Evolutionary conservation across 352 stramenopile species (phyloP), one percentile per base, ranked within the genome.

Genomic region (Globisporangium spiculum): DNA sequence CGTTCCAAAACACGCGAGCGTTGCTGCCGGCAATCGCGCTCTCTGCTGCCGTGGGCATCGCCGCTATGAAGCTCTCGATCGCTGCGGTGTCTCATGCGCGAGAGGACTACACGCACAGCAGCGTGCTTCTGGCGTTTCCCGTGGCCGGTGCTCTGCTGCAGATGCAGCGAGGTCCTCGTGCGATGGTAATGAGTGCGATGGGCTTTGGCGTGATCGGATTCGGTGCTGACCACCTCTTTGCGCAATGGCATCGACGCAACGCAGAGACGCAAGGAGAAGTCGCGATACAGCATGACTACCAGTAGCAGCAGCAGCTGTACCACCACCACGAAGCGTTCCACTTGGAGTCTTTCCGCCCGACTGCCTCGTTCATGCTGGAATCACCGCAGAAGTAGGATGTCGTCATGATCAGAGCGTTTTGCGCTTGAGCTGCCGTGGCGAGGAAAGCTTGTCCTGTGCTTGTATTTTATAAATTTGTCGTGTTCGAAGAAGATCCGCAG

Each of bases 21-120:
- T 75, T 82, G 56, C 60, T 86, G 46, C 81, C 78, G 24, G 52
- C 76, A 20, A 70, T 85, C 14, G 70, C 76, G 41, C 65, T 75
- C 58, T 86, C 81, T 0, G 69, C 75, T 0, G 75, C 76, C 6
- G 70, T 88, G 2, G 81, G 79, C 22, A 83, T 90, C 50, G 70
- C 79, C 38, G 81, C 77, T 48, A 86, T 90, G 75, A 90, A 90
- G 68, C 48, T 85, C 36, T 81, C 71, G 50, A 74, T 88, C 60
- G 66, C 66, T 0, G 76, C 71, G 8, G 81, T 90, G 54, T 74
- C 79, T 52, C 71, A 80, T 60, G 72, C 68, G 44, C 81, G 81
- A 18, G 73, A 83, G 53, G 81, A 90, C 72, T 88, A 86, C 63
- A 83, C 81, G 41, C 77, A 77, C 60, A 72, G 72, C 24, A 90